Base-by-base conservation (phyloP, 352 stramenopile genomes). In the Phytopythium ostracodes region DNA sequence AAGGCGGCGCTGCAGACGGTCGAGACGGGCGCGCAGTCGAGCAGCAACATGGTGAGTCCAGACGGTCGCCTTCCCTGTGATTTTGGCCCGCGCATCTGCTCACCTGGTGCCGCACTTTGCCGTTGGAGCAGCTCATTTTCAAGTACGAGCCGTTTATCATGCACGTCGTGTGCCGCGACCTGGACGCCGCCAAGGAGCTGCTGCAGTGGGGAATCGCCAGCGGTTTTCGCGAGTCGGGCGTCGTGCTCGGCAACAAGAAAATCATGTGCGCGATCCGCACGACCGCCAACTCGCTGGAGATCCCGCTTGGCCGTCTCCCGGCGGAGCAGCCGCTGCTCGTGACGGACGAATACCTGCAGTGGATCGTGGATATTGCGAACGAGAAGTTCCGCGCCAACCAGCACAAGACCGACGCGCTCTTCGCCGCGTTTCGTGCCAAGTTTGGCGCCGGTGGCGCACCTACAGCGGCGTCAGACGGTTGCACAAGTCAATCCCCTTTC, bases 111-210 rank as follows among this genome's bases (percentile, higher is more conserved):
- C n/a, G n/a, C 46, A 29, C 20, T 33, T 33, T 33, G 29, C 29
- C 4, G 29, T 33, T 33, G 0, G 1, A n/a, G 14, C 27, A 88
- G 72, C 70, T 94, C 64, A 80, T 95, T 43, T 90, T 97, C 68
- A 97, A 97, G 68, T 79, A 94, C 62, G 91, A 97, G 51, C 90
- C 90, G 56, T 96, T 97, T 64, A 96, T 97, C 59, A 91, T 98
- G 81, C 91, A 98, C 74, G 86, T 97, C 5, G 75, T 92, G 36
- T 97, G 89, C 63, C 75, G 85, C 29, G 76, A 94, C 53, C 35
- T 95, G 17, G 76, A 90, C 15, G 68, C 83, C 1, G 92, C 89
- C 8, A 90, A 96, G 55, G 66, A 77, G 17, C 65, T 97, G 35
- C 62, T 97, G 38, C 89, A 96, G 62, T 87, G 88, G 64, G 91